phyloP scores from a whole-genome alignment of 169 alveolate genomes.

The Plasmodium fragile region DNA sequence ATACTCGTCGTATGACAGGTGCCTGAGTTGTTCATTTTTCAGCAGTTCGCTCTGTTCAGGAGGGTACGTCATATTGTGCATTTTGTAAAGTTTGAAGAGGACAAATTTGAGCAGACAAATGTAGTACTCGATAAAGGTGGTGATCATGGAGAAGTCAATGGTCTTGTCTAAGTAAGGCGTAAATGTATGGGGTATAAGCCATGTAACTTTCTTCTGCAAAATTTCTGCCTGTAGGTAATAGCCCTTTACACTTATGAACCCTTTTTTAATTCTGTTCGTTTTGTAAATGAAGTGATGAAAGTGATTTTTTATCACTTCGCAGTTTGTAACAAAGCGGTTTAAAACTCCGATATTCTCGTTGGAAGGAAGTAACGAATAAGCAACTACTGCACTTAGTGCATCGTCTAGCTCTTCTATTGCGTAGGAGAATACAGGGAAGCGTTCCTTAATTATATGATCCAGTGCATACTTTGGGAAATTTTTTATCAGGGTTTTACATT shows the following conservation, averaged over 20 bases:
- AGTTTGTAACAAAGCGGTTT: neutral
- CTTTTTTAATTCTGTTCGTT: constrained; percentile 84
- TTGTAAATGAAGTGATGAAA: constrained; percentile 36
- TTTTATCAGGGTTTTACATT: constrained; percentile 87
- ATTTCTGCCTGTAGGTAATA: constrained; percentile 98
- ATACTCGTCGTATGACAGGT: constrained; percentile 12
- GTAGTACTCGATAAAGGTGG: constrained; percentile 95
- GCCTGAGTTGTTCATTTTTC: constrained; percentile 42
- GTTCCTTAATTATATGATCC: constrained; percentile 95
- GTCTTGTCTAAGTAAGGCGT: constrained; percentile 84
- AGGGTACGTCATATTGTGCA: constrained; percentile 90
- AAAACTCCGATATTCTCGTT: constrained; percentile 6
- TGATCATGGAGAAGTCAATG: constrained; percentile 86
- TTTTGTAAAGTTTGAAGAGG: constrained; percentile 92
- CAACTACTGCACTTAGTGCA: constrained; percentile 95
- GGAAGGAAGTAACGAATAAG: constrained; percentile 69
- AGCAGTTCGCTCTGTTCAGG: constrained; percentile 64
- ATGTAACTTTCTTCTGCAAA: constrained; percentile 92
- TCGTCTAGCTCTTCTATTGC: constrained; percentile 98
- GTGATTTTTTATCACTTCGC: constrained; percentile 21
- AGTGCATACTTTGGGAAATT: constrained; percentile 94
- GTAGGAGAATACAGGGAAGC: constrained; percentile 97
- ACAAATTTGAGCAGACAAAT: constrained; percentile 92
- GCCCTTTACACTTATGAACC: constrained; percentile 97
- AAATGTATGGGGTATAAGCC: constrained; percentile 98